Evolutionary conservation across 2,329 filamentous ascomycete genomes (phyloP).

Genomic region (Malbranchea zuffiana): DNA sequence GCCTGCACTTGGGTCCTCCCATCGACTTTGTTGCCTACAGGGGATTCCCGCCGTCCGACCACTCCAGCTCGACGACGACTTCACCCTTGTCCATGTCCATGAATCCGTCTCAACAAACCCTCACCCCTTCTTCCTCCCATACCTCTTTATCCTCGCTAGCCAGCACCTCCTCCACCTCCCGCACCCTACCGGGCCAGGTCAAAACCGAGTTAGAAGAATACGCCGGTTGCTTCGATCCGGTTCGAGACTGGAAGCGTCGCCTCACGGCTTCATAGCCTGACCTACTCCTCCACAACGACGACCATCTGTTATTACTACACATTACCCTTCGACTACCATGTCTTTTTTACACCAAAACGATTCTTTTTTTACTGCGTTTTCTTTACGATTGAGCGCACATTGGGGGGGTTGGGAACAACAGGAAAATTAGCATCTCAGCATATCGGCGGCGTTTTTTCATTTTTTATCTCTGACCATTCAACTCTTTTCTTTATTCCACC

Average conservation of each 20-base stretch:
- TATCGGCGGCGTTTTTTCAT: constrained; percentile 7
- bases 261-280: constrained; percentile 23
- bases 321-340: not conserved
- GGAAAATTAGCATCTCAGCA: no score
- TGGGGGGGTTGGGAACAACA: constrained; percentile 5
- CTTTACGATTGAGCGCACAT: not conserved
- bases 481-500: constrained; percentile 4
- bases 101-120: not conserved
- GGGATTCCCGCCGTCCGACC: constrained; percentile 28
- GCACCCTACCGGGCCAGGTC: constrained; percentile 60
- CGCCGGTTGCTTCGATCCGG: constrained; percentile 78
- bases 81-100: constrained; percentile 15
- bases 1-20: constrained; percentile 60
- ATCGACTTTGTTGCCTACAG: constrained; percentile 62
- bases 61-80: constrained; percentile 22
- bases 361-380: no score
- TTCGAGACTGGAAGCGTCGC: constrained; percentile 42
- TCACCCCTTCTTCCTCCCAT: constrained; percentile 62
- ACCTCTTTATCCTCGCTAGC: constrained; percentile 72
- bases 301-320: no score
- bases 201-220: constrained; percentile 74
- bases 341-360: not conserved
- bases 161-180: constrained; percentile 49
- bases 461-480: not conserved
- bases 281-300: no score